A percentile compares a stretch with the other conserved stretches of the same genome.
Conservation (phyloP, 768 basidiomycete species). For the Hericium coralloides region DNA sequence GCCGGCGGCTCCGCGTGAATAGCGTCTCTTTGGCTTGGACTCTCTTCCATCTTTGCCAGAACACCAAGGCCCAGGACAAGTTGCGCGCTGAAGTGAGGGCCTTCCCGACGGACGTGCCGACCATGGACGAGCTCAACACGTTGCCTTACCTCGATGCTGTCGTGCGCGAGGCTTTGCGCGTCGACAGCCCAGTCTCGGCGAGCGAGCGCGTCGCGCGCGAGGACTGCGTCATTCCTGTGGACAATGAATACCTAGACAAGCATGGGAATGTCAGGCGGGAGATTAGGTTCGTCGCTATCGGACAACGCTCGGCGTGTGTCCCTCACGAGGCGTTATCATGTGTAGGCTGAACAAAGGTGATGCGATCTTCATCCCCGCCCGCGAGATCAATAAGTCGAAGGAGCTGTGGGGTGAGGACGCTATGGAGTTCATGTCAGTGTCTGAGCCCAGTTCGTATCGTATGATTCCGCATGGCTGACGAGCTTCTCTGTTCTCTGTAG, state of each 20-base stretch:
- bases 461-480: neutral
- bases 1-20: too few relatives aligned
- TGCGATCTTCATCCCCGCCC: constrained; percentile 5
- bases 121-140: constrained; percentile 59
- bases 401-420: constrained; percentile 15
- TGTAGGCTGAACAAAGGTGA: constrained; percentile 6
- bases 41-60: constrained; percentile 42
- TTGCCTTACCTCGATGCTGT: constrained; percentile 50
- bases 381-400: constrained; percentile 5
- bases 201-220: constrained; percentile 4
- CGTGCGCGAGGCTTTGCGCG: constrained; percentile 8
- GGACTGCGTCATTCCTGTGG: constrained; percentile 12
- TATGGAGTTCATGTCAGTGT: constrained; percentile 16
- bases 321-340: neutral
- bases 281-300: constrained; percentile 7
- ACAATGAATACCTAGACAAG: constrained; percentile 11
- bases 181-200: constrained; percentile 10
- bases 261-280: constrained; percentile 8
- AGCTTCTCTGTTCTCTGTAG: neutral
- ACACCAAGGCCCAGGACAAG: constrained; percentile 40
- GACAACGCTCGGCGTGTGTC: neutral
- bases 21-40: constrained; percentile 38
- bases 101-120: constrained; percentile 45
- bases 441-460: neutral
- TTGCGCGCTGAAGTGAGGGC: constrained; percentile 50